Conservation (phyloP, 352 stramenopile genomes). For the Halophytophthora batemanensis region DNA sequence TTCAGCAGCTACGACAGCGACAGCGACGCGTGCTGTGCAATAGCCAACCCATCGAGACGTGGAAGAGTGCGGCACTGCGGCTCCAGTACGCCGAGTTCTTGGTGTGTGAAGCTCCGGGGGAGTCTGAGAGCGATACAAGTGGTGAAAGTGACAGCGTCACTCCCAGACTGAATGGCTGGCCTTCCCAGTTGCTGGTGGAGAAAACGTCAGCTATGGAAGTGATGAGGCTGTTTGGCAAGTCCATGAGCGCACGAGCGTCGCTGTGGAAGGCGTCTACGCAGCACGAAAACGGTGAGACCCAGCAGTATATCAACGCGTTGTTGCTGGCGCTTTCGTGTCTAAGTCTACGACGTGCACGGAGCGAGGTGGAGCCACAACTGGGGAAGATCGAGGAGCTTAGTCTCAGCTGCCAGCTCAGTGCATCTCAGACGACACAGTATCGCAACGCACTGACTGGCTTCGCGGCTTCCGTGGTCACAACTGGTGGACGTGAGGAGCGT, state of each 20-base stretch:
- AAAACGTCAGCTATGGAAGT: slow-evolving; percentile 38
- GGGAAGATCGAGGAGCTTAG: slow-evolving; percentile 84
- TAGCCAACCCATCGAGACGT: slow-evolving; percentile 56
- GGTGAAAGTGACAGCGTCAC: slow-evolving; percentile 2
- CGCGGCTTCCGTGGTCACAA: slow-evolving; percentile 33
- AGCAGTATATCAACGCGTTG: slow-evolving; percentile 36
- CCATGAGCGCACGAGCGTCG: slow-evolving; percentile 31
- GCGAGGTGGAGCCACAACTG: slow-evolving; percentile 71
- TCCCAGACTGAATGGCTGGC: no score
- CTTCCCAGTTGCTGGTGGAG: slow-evolving; percentile 36
- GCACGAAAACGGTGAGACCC: slow-evolving; percentile 19
- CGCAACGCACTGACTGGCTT: slow-evolving; percentile 59
- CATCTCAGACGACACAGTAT: slow-evolving; percentile 66
- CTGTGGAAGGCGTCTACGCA: slow-evolving; percentile 43
- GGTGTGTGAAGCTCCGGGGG: slow-evolving; percentile 20
- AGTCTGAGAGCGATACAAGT: neutral
- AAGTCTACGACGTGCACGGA: slow-evolving; percentile 61
- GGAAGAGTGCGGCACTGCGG: slow-evolving; percentile 36
- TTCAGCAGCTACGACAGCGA: slow-evolving; percentile 46
- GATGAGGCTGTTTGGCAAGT: slow-evolving; percentile 48
- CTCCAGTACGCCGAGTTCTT: slow-evolving; percentile 55
- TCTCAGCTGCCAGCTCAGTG: slow-evolving; percentile 50
- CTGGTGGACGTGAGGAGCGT: slow-evolving; percentile 43
- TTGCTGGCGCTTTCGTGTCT: slow-evolving; percentile 59
- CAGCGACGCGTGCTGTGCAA: slow-evolving; percentile 63